A percentile compares a stretch with the other conserved stretches of the same genome.
Evolutionary conservation across 495 filamentous ascomycete species (phyloP).

Genomic region (Neurospora sp.): DNA sequence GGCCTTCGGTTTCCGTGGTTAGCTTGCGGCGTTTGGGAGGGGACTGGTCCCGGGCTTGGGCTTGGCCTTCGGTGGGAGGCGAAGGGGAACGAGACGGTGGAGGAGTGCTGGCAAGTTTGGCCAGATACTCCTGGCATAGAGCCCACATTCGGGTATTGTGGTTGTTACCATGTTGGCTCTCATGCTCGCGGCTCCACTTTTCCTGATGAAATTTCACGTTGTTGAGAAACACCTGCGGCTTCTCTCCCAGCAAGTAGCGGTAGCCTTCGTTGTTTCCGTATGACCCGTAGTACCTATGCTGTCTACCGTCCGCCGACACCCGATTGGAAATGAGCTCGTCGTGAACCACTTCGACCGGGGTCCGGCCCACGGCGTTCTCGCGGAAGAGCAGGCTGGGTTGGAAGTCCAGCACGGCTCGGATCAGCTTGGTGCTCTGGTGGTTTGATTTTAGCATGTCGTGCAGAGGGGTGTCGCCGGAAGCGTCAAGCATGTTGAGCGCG

Average conservation of each 20-base stretch:
- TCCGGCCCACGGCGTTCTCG: conserved; percentile 63
- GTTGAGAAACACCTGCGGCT: background rate
- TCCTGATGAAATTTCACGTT: background rate
- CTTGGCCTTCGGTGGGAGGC: background rate
- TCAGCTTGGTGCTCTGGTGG: conserved; percentile 18
- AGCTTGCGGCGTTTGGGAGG: background rate
- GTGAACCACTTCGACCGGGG: conserved; percentile 53
- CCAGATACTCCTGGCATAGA: background rate
- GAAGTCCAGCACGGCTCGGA: conserved; percentile 41
- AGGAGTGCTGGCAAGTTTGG: background rate
- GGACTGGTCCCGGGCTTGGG: background rate
- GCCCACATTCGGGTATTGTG: background rate
- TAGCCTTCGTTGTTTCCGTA: background rate
- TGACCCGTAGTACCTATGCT: background rate
- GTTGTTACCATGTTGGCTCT: background rate
- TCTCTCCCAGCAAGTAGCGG: background rate
- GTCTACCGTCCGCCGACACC: background rate
- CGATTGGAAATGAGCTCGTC: conserved; percentile 34
- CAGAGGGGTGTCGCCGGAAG: conserved; percentile 54
- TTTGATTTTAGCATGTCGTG: conserved; percentile 39
- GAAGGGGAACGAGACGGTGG: background rate
- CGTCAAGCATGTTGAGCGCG: conserved; percentile 53
- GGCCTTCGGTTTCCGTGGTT: background rate
- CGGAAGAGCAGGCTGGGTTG: conserved; percentile 49
- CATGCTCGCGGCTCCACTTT: background rate